These are phyloP conservation scores for Toxoplasma gondii DNA, from an alignment of 169 alveolate genomes.

Conservation along the genomic window DNA sequence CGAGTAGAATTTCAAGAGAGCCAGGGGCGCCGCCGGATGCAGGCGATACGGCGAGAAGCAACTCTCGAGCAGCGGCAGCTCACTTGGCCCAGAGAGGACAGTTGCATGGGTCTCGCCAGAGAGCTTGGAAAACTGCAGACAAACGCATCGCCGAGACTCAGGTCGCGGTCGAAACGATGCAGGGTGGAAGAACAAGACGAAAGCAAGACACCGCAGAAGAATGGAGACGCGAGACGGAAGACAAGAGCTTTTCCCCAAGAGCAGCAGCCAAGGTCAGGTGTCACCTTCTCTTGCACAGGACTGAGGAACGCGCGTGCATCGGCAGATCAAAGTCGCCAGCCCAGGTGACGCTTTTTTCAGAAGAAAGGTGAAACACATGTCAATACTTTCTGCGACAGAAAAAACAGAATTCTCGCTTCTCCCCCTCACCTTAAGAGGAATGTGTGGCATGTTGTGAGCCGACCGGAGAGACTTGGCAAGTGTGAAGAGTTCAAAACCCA, in stretches of 20 bases:
- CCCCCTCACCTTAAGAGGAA: constrained; percentile 31
- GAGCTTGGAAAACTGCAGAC: constrained; percentile 34
- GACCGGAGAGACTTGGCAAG: not conserved
- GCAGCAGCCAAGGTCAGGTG: no score
- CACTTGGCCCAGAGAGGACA: constrained; percentile 36
- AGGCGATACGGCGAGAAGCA: constrained; percentile 62
- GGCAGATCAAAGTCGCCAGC: no score
- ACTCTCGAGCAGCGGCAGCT: constrained; percentile 38
- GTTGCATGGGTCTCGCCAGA: constrained; percentile 52
- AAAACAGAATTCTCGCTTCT: not conserved
- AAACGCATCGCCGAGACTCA: not conserved
- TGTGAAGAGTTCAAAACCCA: constrained; percentile 53
- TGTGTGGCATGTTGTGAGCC: not conserved
- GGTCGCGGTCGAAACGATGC: not conserved
- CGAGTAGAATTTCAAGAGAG: constrained; percentile 49
- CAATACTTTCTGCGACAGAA: not conserved
- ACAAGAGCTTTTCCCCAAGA: no score
- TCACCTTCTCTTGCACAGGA: no score
- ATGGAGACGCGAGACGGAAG: no score
- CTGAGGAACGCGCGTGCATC: no score
- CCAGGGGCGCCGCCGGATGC: constrained; percentile 63
- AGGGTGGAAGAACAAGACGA: no score
- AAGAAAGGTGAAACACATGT: not conserved
- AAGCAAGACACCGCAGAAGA: no score
- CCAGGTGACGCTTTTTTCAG: no score